These are phyloP conservation scores for Lactarius psammicola DNA, from an alignment of 768 basidiomycete species.

Conservation along the genomic window DNA sequence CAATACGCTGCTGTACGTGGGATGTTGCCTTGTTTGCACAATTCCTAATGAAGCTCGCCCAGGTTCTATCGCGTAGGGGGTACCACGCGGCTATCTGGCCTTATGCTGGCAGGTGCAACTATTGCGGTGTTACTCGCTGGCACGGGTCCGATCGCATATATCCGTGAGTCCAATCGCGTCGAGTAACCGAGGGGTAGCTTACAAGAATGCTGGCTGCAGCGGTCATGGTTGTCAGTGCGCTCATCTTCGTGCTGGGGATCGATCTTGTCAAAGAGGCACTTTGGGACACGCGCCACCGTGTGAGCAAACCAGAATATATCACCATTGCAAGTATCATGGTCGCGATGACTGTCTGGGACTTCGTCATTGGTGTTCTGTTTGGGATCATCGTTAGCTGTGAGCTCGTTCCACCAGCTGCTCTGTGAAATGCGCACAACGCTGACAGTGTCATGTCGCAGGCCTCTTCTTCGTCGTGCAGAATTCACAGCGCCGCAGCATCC, in stretches of 20 bases:
- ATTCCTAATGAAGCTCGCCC: constrained; percentile 23
- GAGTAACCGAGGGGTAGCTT: not conserved
- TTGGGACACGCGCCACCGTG: constrained; percentile 92
- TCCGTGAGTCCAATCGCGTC: constrained; percentile 57
- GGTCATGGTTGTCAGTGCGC: constrained; percentile 84
- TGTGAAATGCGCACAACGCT: not conserved
- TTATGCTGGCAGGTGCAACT: constrained; percentile 79
- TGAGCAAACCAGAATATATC: constrained; percentile 79
- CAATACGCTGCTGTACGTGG: constrained; percentile 50
- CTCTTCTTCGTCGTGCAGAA: constrained; percentile 98
- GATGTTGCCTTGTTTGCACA: not conserved
- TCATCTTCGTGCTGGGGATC: constrained; percentile 93
- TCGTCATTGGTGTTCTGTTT: constrained; percentile 89
- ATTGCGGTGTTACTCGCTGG: constrained; percentile 72
- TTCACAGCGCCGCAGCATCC: constrained; percentile 80
- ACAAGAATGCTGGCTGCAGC: constrained; percentile 45
- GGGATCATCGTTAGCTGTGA: constrained; percentile 89
- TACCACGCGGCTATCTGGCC: constrained; percentile 75
- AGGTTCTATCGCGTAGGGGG: constrained; percentile 95
- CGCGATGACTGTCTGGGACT: constrained; percentile 93
- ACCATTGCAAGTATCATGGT: constrained; percentile 85
- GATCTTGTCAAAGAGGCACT: constrained; percentile 94
- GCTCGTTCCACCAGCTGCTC: constrained; percentile 31
- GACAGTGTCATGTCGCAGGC: constrained; percentile 42
- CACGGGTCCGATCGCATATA: constrained; percentile 85